Conservation (phyloP, 129 eudicot genomes). For the Arctium minus region DNA sequence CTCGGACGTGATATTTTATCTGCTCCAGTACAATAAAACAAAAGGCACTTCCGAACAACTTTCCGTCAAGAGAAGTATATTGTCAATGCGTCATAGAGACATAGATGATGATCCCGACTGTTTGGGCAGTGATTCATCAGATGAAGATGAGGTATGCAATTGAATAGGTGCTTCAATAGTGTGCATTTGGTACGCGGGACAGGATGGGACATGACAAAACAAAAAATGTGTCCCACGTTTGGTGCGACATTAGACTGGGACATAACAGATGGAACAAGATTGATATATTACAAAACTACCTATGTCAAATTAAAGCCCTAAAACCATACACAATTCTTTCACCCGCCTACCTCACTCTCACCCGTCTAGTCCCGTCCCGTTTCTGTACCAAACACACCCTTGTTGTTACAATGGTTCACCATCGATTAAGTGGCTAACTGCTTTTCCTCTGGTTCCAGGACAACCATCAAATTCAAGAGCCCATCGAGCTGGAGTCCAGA, state of each 20-base stretch:
- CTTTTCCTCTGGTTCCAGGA: slow-evolving; percentile 28
- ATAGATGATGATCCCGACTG: slow-evolving; percentile 45
- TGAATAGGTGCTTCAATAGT: background rate
- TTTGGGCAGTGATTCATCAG: slow-evolving; percentile 40
- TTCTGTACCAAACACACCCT: background rate
- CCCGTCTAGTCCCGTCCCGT: background rate
- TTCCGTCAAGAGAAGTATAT: slow-evolving; percentile 24
- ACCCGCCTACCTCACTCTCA: background rate
- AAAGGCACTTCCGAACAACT: slow-evolving; percentile 27
- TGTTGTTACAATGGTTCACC: background rate
- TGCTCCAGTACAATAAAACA: slow-evolving; percentile 28
- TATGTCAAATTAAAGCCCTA: background rate
- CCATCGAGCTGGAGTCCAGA: slow-evolving; percentile 23
- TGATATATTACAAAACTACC: background rate
- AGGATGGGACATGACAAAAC: background rate
- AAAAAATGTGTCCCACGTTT: background rate
- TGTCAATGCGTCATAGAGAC: slow-evolving; percentile 23
- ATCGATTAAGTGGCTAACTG: background rate
- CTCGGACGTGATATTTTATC: background rate
- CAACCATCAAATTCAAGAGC: slow-evolving; percentile 30
- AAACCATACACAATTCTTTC: background rate
- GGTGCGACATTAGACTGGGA: background rate
- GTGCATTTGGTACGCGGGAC: background rate
- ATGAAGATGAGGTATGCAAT: slow-evolving; percentile 57
- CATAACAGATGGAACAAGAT: background rate